phyloP scores from a whole-genome alignment of 306 rosid species.

The Cicer judaicum region DNA sequence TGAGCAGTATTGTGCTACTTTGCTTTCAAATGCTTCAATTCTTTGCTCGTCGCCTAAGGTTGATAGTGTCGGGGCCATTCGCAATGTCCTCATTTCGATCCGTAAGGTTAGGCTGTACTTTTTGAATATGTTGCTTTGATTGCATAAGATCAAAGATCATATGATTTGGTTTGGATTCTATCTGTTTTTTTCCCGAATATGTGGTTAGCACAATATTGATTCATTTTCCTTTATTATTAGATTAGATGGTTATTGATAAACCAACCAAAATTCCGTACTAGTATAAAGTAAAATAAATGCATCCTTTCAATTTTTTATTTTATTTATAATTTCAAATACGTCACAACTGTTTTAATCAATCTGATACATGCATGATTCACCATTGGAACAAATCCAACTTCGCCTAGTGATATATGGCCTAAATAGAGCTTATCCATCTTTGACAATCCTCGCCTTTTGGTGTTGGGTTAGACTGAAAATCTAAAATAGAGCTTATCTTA shows the following conservation, averaged over 20 bases:
- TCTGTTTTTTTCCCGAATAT: constrained; percentile 37
- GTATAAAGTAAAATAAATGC: neutral
- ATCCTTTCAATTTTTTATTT: neutral
- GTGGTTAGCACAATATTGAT: constrained; percentile 22
- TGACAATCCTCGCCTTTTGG: neutral
- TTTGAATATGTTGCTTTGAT: constrained; percentile 39
- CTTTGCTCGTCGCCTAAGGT: constrained; percentile 62
- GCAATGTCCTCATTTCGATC: constrained; percentile 57
- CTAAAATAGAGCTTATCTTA: neutral
- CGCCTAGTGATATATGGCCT: neutral
- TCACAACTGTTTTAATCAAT: constrained; percentile 13
- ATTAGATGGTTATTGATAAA: constrained; percentile 33
- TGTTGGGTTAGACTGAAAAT: neutral
- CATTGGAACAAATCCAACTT: neutral
- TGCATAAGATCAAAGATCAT: constrained; percentile 35
- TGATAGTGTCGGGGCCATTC: constrained; percentile 61
- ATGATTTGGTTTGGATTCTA: constrained; percentile 26
- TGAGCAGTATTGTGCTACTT: constrained; percentile 82
- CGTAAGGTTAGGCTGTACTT: constrained; percentile 72
- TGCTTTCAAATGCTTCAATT: constrained; percentile 65
- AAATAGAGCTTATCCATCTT: neutral
- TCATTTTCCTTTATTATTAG: constrained; percentile 25
- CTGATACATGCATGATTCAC: constrained; percentile 11
- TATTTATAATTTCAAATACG: constrained; percentile 5
- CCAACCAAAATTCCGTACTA: constrained; percentile 32